These are phyloP conservation scores for Komagataella mondaviorum DNA, from an alignment of 805 yeast species.

Conservation along the genomic window DNA sequence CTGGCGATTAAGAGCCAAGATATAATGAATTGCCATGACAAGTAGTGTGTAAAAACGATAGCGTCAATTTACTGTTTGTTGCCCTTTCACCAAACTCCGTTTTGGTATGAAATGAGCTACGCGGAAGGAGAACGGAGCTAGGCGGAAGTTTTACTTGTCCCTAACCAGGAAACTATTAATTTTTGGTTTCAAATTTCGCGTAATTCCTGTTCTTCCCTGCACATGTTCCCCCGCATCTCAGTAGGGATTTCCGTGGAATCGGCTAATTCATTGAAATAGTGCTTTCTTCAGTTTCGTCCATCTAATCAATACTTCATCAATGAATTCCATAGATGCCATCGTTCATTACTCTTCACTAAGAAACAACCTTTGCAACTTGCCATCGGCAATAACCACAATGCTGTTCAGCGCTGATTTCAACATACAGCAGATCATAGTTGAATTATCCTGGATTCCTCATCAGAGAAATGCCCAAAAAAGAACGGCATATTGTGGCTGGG, in stretches of 20 bases:
- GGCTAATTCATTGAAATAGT: not conserved
- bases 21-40: constrained; percentile 67
- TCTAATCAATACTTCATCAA: not conserved
- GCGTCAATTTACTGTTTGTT: too few relatives aligned
- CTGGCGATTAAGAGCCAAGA: constrained; percentile 79
- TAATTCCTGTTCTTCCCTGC: not conserved
- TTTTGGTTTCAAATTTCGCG: not conserved
- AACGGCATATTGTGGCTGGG: not conserved
- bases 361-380: not conserved
- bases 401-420: not conserved
- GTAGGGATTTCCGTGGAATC: not conserved
- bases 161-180: not conserved
- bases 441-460: not conserved
- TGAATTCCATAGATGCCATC: constrained; percentile 3
- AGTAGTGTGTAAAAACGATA: not conserved
- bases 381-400: not conserved
- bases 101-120: not conserved
- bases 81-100: too few relatives aligned
- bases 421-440: constrained; percentile 2
- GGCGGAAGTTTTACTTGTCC: not conserved
- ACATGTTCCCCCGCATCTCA: not conserved
- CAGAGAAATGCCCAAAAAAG: not conserved
- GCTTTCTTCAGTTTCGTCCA: not conserved
- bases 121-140: not conserved
- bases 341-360: constrained; percentile 1